Conservation (phyloP, 1,284 basidiomycete genomes). For the Naganishia cerealis region DNA sequence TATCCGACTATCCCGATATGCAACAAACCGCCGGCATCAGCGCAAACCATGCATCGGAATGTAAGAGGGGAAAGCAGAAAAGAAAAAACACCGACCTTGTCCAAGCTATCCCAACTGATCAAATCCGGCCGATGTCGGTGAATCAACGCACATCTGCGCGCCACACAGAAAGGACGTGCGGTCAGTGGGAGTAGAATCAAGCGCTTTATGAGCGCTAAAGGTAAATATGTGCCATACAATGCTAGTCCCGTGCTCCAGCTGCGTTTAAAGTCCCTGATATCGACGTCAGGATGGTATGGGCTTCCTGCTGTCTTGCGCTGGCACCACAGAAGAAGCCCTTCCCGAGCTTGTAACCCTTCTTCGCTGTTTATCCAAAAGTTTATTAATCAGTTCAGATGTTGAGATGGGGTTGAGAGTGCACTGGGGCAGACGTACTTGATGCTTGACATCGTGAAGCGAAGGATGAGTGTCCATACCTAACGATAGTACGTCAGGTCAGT, state of each 20-base stretch:
- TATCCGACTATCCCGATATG: slow-evolving; percentile 62
- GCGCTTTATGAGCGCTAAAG: slow-evolving; percentile 1
- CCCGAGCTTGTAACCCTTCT: slow-evolving; percentile 94
- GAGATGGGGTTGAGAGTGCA: not conserved
- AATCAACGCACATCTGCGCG: slow-evolving; percentile 82
- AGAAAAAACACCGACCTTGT: slow-evolving; percentile 62
- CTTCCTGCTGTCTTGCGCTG: slow-evolving; percentile 79
- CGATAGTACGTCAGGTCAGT: too few relatives aligned
- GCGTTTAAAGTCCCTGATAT: slow-evolving; percentile 87
- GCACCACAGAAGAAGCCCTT: slow-evolving; percentile 94
- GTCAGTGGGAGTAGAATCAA: slow-evolving; percentile 8
- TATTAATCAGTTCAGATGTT: slow-evolving; percentile 31
- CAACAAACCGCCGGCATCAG: not conserved
- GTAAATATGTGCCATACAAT: slow-evolving; percentile 63
- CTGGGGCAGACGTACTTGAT: slow-evolving; percentile 70
- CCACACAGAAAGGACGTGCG: slow-evolving; percentile 22
- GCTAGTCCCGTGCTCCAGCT: slow-evolving; percentile 95
- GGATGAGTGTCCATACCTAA: slow-evolving; percentile 90
- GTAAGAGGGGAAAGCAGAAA: not conserved
- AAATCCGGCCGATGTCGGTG: slow-evolving; percentile 95
- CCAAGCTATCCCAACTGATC: slow-evolving; percentile 75
- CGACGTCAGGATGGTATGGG: slow-evolving; percentile 77
- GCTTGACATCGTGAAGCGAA: slow-evolving; percentile 95
- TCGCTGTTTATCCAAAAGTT: slow-evolving; percentile 62
- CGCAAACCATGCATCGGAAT: not conserved